A percentile compares a stretch with the other conserved stretches of the same genome.
Evolutionary conservation across 2,329 filamentous ascomycete species (phyloP).

Genomic region (Penicillium sp.): DNA sequence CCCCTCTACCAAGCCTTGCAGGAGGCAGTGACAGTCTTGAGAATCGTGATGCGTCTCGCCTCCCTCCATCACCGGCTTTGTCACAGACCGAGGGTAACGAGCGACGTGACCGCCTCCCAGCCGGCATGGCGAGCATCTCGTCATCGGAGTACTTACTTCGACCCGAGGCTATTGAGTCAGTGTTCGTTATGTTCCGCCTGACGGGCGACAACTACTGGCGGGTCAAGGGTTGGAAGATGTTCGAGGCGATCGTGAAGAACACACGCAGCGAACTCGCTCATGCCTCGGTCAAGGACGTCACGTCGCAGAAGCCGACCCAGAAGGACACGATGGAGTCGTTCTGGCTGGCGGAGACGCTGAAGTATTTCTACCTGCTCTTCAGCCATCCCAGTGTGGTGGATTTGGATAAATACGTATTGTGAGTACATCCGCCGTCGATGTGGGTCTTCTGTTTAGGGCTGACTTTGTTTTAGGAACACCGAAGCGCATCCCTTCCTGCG

Average conservation of each 20-base stretch:
- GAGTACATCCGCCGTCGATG: constrained; percentile 22
- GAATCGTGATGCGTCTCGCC: constrained; percentile 16
- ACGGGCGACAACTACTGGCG: constrained; percentile 63
- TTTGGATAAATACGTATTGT: constrained; percentile 47
- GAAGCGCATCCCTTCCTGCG: constrained; percentile 41
- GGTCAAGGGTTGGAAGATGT: constrained; percentile 71
- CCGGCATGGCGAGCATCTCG: constrained; percentile 40
- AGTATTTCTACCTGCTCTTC: constrained; percentile 48
- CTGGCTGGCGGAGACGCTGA: constrained; percentile 56
- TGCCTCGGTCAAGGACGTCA: constrained; percentile 64
- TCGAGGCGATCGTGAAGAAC: constrained; percentile 57
- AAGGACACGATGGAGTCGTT: constrained; percentile 70
- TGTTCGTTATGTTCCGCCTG: constrained; percentile 72
- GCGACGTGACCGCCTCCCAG: constrained; percentile 39
- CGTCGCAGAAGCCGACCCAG: constrained; percentile 41
- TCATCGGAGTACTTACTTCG: constrained; percentile 41
- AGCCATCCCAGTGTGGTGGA: constrained; percentile 43
- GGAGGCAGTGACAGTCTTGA: not conserved
- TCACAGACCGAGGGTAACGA: constrained; percentile 34
- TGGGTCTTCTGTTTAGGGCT: constrained; percentile 1
- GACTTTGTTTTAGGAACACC: constrained; percentile 30
- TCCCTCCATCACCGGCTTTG: constrained; percentile 22
- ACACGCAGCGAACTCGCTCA: constrained; percentile 61
- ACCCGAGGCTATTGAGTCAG: constrained; percentile 74
- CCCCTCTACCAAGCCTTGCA: not conserved